phyloP scores from a whole-genome alignment of 305 asterid species.

The Rubia peregrina region DNA sequence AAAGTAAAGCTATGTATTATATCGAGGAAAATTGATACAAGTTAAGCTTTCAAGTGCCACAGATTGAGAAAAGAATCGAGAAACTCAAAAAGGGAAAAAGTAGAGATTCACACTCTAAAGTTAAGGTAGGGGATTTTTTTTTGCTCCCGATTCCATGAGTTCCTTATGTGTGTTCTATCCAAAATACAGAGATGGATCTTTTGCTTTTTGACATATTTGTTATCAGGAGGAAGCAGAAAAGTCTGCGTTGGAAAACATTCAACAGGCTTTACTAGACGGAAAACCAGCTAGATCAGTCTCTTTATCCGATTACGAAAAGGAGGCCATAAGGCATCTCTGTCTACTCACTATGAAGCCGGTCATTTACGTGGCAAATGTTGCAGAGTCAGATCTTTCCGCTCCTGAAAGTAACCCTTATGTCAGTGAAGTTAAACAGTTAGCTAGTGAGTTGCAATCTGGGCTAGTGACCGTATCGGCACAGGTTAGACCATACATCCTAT shows the following conservation, averaged over 20 bases:
- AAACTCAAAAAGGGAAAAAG: conserved; percentile 85
- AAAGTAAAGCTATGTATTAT: not conserved
- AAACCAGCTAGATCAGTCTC: conserved; percentile 91
- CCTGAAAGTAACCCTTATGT: conserved; percentile 72
- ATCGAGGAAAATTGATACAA: conserved; percentile 21
- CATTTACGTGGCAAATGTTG: conserved; percentile 90
- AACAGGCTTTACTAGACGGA: conserved; percentile 72
- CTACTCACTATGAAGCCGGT: conserved; percentile 94
- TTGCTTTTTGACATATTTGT: conserved; percentile 15
- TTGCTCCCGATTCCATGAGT: not conserved
- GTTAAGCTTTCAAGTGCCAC: conserved; percentile 54
- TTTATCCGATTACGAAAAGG: conserved; percentile 66
- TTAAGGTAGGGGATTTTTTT: conserved; percentile 42
- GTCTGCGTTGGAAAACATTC: conserved; percentile 74
- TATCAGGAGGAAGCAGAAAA: conserved; percentile 96
- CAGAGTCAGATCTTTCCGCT: conserved; percentile 87
- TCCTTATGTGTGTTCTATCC: not conserved
- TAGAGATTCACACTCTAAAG: conserved; percentile 70
- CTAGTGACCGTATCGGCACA: conserved; percentile 88
- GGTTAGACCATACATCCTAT: conserved; percentile 38
- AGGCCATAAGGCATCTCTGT: conserved; percentile 78
- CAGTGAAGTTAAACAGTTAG: conserved; percentile 63
- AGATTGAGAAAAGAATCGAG: conserved; percentile 97
- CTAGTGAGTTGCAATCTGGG: conserved; percentile 84
- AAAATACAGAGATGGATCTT: not conserved